A percentile compares a stretch with the other conserved stretches of the same genome.
Conservation (phyloP, 345 rosid species). For the Gossypioides kirkii region DNA sequence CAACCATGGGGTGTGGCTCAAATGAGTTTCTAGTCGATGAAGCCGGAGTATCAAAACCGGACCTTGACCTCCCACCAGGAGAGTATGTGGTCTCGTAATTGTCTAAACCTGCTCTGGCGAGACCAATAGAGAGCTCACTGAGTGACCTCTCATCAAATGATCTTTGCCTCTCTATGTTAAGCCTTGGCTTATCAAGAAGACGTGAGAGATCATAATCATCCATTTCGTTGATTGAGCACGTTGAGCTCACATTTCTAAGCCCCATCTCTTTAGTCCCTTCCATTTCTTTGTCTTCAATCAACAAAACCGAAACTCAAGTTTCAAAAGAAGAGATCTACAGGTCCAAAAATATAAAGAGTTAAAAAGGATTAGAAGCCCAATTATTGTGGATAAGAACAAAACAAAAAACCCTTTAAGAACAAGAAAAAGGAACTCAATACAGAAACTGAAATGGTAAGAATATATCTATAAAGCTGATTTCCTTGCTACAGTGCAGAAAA, state of each 20-base stretch:
- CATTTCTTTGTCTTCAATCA: constrained; percentile 34
- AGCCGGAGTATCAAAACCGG: constrained; percentile 70
- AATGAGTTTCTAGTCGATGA: constrained; percentile 83
- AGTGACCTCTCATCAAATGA: constrained; percentile 90
- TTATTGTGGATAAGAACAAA: constrained; percentile 4
- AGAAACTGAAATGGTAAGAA: constrained; percentile 4
- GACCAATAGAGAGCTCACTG: constrained; percentile 75
- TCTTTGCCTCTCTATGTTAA: constrained; percentile 85
- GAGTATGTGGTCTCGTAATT: constrained; percentile 47
- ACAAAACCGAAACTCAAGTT: neutral
- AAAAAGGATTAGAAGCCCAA: neutral
- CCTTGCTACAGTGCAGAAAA: neutral
- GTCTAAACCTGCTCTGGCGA: constrained; percentile 47
- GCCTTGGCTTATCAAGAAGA: constrained; percentile 74
- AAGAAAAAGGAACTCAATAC: constrained; percentile 8
- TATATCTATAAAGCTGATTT: neutral
- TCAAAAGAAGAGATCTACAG: neutral
- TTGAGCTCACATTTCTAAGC: constrained; percentile 64
- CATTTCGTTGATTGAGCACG: constrained; percentile 71
- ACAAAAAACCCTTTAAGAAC: constrained; percentile 10
- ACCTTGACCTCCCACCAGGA: constrained; percentile 58
- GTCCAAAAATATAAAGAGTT: constrained; percentile 15
- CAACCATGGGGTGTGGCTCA: constrained; percentile 94
- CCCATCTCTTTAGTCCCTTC: constrained; percentile 42
- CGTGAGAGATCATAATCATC: constrained; percentile 71